A percentile compares a stretch with the other conserved stretches of the same genome.
Evolutionary conservation across 495 filamentous ascomycete species (phyloP).

Genomic region (Penicillium maclennaniae): DNA sequence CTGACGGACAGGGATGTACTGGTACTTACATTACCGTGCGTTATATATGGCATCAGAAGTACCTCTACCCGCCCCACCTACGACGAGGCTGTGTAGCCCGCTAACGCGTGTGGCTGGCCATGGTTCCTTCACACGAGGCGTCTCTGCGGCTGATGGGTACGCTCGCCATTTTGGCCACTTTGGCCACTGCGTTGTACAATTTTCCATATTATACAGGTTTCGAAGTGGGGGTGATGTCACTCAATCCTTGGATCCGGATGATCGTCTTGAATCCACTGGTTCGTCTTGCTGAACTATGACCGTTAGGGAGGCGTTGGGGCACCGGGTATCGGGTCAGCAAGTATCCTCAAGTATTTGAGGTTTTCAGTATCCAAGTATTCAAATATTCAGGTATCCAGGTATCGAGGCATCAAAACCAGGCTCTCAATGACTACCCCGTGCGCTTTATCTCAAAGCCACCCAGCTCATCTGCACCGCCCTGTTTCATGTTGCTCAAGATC

Average conservation of each 20-base stretch:
- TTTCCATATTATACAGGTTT: not conserved
- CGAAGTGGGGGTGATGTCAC: not conserved
- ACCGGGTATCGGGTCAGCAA: too few species aligned
- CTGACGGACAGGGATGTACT: conserved; percentile 9
- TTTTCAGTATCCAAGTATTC: too few species aligned
- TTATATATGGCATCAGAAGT: not conserved
- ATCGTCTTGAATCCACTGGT: conserved; percentile 5
- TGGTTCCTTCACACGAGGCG: conserved; percentile 20
- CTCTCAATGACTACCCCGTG: not conserved
- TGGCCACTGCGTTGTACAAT: too few species aligned
- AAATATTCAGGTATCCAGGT: too few species aligned
- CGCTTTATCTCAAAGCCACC: not conserved
- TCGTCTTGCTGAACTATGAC: not conserved
- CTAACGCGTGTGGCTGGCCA: conserved; percentile 29
- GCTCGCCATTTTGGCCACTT: not conserved
- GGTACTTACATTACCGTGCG: conserved; percentile 5
- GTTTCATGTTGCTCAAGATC: not conserved
- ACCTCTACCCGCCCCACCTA: conserved; percentile 11
- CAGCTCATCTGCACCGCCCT: not conserved
- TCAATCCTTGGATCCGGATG: not conserved
- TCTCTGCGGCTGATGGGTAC: conserved; percentile 3
- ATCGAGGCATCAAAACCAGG: too few species aligned
- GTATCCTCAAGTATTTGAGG: too few species aligned
- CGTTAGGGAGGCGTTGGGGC: too few species aligned
- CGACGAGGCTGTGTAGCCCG: conserved; percentile 38